Evolutionary conservation across 1,284 basidiomycete species (phyloP).

Genomic region (Volvariella surrecta): DNA sequence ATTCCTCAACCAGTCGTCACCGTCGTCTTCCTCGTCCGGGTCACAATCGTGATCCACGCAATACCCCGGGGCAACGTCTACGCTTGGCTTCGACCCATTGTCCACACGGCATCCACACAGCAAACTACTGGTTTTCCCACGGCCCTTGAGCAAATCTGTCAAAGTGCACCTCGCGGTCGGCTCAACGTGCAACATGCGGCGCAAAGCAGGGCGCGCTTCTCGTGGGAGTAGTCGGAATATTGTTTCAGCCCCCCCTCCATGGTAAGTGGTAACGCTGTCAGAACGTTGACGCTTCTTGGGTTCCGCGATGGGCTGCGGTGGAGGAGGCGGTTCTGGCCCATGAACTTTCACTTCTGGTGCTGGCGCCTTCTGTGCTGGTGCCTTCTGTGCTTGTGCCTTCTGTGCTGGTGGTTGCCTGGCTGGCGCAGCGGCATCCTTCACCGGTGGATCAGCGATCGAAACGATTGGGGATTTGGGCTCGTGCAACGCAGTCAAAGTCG

Average conservation of each 20-base stretch:
- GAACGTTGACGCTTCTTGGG: conserved; percentile 39
- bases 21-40: conserved; percentile 61
- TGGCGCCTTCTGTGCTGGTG: no score
- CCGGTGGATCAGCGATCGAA: conserved; percentile 6
- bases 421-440: conserved; percentile 5
- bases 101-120: conserved; percentile 67
- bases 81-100: conserved; percentile 15
- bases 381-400: not conserved
- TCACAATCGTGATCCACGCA: conserved; percentile 59
- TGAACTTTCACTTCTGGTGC: conserved; percentile 3
- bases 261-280: conserved; percentile 67
- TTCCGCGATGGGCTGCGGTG: conserved; percentile 7
- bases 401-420: conserved; percentile 2
- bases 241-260: conserved; percentile 86
- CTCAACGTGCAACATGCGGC: conserved; percentile 92
- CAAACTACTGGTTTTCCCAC: conserved; percentile 64
- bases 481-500: conserved; percentile 9
- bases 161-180: conserved; percentile 87
- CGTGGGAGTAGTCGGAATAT: conserved; percentile 96
- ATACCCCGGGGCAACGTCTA: conserved; percentile 24
- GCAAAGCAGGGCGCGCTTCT: conserved; percentile 82
- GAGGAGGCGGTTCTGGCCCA: conserved; percentile 12
- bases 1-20: conserved; percentile 71
- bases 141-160: conserved; percentile 85
- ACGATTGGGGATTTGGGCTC: not conserved